Conservation (phyloP, 345 rosid species). For the Eucalyptus sideroxylon region DNA sequence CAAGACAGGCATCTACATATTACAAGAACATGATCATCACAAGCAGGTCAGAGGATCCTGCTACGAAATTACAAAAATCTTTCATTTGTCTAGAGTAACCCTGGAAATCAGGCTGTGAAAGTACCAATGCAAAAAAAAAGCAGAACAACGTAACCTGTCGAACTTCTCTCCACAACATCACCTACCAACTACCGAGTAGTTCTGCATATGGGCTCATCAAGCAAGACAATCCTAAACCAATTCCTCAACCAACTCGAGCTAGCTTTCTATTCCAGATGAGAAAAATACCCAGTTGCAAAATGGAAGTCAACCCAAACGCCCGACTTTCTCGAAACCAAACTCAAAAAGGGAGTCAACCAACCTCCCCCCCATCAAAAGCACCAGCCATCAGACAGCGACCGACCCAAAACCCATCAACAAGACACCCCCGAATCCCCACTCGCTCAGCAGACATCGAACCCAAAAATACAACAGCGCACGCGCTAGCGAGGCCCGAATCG, state of each 20-base stretch:
- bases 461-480: background rate
- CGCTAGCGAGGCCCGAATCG: background rate
- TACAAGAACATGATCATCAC: background rate
- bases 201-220: background rate
- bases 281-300: background rate
- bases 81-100: background rate
- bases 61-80: background rate
- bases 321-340: background rate
- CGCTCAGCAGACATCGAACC: background rate
- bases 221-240: background rate
- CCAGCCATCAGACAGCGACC: background rate
- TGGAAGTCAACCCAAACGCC: background rate
- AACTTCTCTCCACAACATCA: background rate
- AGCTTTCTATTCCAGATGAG: background rate
- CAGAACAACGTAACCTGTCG: background rate
- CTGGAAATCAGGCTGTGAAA: background rate
- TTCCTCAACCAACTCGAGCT: background rate
- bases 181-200: background rate
- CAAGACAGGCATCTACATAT: background rate
- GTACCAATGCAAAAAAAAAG: background rate
- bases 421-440: background rate
- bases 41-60: background rate
- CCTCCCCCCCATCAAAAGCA: background rate
- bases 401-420: background rate
- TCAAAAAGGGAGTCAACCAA: background rate